A percentile compares a stretch with the other conserved stretches of the same genome.
phyloP scores from a whole-genome alignment of 768 basidiomycete genomes.

The Cyathus striatus region DNA sequence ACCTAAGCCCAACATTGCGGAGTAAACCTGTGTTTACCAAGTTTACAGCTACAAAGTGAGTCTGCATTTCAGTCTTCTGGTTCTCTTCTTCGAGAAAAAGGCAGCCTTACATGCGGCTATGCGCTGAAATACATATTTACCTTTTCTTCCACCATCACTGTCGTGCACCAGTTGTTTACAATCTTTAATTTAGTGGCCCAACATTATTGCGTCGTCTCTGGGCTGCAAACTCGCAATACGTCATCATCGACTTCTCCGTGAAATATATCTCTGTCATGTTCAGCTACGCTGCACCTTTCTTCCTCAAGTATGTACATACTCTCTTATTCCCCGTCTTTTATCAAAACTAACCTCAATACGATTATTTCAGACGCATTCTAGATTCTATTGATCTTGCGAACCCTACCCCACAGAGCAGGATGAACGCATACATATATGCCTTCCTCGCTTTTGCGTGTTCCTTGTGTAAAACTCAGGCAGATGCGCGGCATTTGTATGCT shows the following conservation, averaged over 20 bases:
- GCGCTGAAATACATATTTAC: too few species aligned
- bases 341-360: background rate
- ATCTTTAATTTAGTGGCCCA: conserved; percentile 12
- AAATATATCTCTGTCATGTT: conserved; percentile 68
- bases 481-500: conserved; percentile 76
- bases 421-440: conserved; percentile 74
- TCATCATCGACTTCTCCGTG: conserved; percentile 57
- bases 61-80: too few species aligned
- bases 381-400: conserved; percentile 44
- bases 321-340: background rate
- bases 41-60: conserved; percentile 25
- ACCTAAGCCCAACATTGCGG: background rate
- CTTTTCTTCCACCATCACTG: too few species aligned
- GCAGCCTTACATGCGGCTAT: too few species aligned
- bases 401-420: conserved; percentile 43
- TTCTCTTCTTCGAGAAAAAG: too few species aligned
- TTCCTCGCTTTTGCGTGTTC: conserved; percentile 66
- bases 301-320: conserved; percentile 56
- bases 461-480: conserved; percentile 56
- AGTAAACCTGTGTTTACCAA: background rate
- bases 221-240: conserved; percentile 19
- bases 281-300: conserved; percentile 80
- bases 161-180: conserved; percentile 4
- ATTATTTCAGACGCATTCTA: conserved; percentile 42
- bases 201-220: background rate